Conservation (phyloP, 179 eudicot genomes). For the Beta lomatogona region DNA sequence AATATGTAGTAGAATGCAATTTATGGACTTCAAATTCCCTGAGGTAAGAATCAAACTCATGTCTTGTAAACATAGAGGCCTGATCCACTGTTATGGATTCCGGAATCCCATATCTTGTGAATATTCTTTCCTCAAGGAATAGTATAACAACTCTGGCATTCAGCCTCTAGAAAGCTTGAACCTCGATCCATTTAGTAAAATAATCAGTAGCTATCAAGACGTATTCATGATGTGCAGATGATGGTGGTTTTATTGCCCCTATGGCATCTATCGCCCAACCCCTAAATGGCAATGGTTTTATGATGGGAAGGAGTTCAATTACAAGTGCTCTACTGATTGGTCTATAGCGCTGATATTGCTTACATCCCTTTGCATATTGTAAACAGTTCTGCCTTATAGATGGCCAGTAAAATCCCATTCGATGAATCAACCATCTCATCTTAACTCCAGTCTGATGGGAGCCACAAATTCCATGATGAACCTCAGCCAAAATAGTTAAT, state of each 20-base stretch:
- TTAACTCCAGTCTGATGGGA: too few relatives aligned
- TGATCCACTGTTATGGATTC: neutral
- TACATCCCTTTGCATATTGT: neutral
- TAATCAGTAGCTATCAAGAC: neutral
- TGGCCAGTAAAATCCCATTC: neutral
- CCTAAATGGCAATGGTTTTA: neutral
- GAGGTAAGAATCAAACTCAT: neutral
- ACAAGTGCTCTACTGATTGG: neutral
- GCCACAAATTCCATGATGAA: too few relatives aligned
- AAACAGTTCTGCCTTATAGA: neutral
- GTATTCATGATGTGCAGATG: neutral
- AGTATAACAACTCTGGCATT: neutral
- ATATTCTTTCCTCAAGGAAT: neutral
- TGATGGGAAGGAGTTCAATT: neutral
- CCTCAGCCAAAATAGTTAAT: too few relatives aligned
- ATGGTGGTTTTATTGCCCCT: neutral
- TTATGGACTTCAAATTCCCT: neutral
- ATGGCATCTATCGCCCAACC: neutral
- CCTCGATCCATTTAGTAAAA: neutral
- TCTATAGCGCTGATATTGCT: neutral
- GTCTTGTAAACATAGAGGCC: neutral
- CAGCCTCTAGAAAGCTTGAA: neutral
- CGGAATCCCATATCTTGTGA: neutral
- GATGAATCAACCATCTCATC: too few relatives aligned
- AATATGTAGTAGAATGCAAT: neutral